These are phyloP conservation scores for Pseudoneurospora amorphoporcata DNA, from an alignment of 495 filamentous ascomycete species.

Conservation along the genomic window DNA sequence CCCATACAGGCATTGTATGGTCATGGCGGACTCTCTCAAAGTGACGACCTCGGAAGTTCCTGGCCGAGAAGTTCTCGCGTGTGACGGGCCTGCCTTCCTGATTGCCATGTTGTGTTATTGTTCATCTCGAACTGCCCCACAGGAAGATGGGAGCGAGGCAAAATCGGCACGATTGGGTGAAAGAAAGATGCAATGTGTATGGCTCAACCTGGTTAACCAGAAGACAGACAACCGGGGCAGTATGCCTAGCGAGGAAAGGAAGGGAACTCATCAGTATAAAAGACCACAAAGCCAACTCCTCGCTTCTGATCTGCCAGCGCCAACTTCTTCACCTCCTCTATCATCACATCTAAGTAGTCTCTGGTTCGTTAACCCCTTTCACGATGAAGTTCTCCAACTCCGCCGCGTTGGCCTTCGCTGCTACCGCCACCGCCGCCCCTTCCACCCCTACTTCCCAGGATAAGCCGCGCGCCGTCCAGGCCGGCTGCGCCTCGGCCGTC, in stretches of 20 bases:
- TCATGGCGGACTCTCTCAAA: background rate
- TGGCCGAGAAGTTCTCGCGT: slow-evolving; percentile 31
- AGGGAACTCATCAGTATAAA: slow-evolving; percentile 24
- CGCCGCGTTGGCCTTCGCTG: slow-evolving; percentile 31
- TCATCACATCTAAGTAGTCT: slow-evolving; percentile 7
- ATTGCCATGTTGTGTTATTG: slow-evolving; percentile 22
- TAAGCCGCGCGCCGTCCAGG: slow-evolving; percentile 20
- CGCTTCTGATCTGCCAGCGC: background rate
- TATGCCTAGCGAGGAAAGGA: background rate
- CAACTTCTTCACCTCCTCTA: background rate
- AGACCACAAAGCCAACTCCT: slow-evolving; percentile 17
- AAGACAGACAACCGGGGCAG: background rate
- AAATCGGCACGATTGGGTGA: background rate
- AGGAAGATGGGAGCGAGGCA: background rate
- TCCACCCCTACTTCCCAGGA: slow-evolving; percentile 18
- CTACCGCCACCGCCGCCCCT: slow-evolving; percentile 32
- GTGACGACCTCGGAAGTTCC: slow-evolving; percentile 27
- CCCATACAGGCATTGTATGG: background rate
- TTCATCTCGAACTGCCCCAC: background rate
- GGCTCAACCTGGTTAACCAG: background rate
- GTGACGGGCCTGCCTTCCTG: slow-evolving; percentile 39
- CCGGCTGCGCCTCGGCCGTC: slow-evolving; percentile 39
- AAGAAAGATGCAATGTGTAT: background rate
- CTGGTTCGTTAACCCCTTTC: slow-evolving; percentile 9
- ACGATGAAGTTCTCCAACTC: slow-evolving; percentile 38